These are phyloP conservation scores for Beverwykella pulmonaria DNA, from an alignment of 495 filamentous ascomycete genomes.

Conservation along the genomic window DNA sequence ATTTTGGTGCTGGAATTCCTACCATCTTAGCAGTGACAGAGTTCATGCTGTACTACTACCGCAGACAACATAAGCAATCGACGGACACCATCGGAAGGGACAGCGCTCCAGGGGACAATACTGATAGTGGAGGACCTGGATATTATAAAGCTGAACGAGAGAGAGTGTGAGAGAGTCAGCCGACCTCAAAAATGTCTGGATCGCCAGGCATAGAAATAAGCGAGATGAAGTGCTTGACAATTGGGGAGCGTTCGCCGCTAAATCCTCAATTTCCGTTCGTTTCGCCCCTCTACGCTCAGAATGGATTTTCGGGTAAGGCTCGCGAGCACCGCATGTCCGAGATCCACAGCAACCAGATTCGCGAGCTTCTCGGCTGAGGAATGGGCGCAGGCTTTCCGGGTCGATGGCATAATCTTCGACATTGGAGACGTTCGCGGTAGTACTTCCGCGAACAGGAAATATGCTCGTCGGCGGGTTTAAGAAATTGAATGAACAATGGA, in stretches of 20 bases:
- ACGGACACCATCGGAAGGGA: too few relatives aligned
- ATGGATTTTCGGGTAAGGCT: background rate
- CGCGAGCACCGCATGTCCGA: background rate
- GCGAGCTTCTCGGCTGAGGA: slow-evolving; percentile 1
- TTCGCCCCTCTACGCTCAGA: background rate
- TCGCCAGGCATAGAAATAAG: background rate
- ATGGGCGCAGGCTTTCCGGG: too few relatives aligned
- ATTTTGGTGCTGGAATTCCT: slow-evolving; percentile 2
- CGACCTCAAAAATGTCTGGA: background rate
- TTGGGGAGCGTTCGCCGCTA: background rate
- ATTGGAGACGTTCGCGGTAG: too few relatives aligned
- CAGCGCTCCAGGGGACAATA: too few relatives aligned
- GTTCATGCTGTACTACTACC: background rate
- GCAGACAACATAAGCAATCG: background rate
- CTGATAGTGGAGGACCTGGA: background rate
- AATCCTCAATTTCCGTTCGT: background rate
- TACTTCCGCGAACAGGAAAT: too few relatives aligned
- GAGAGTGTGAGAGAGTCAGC: background rate
- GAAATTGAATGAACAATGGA: too few relatives aligned
- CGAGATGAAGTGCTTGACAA: background rate
- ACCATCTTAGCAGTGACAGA: background rate
- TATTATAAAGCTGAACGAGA: slow-evolving; percentile 9
- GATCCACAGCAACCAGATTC: too few relatives aligned
- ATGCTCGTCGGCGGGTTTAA: too few relatives aligned
- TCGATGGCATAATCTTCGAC: too few relatives aligned